A percentile compares a stretch with the other conserved stretches of the same genome.
phyloP scores from a whole-genome alignment of 768 basidiomycete genomes.

The Russula abietina region DNA sequence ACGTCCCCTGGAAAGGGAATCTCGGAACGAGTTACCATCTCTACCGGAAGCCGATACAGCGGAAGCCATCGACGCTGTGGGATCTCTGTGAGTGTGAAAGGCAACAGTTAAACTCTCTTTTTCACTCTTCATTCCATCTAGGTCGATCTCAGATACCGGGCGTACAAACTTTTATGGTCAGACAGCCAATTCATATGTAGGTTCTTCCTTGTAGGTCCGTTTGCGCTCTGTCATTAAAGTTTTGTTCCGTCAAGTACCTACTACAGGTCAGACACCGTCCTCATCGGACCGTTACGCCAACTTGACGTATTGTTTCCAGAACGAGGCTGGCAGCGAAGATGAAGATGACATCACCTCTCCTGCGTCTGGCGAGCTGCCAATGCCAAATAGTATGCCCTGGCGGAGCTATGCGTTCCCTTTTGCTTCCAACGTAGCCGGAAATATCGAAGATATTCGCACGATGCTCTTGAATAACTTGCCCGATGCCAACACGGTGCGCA shows the following conservation, averaged over 20 bases:
- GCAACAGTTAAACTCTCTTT: neutral
- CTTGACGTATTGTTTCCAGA: slow-evolving; percentile 34
- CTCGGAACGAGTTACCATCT: slow-evolving; percentile 34
- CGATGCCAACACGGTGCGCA: slow-evolving; percentile 29
- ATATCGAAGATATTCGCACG: slow-evolving; percentile 39
- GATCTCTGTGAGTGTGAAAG: slow-evolving; percentile 45
- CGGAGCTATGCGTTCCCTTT: slow-evolving; percentile 57
- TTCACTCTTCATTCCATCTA: slow-evolving; percentile 30
- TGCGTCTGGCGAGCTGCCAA: slow-evolving; percentile 34
- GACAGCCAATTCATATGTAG: slow-evolving; percentile 65
- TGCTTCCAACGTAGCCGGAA: slow-evolving; percentile 36
- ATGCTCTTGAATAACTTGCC: slow-evolving; percentile 47
- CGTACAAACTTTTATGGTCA: slow-evolving; percentile 60
- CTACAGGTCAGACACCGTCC: slow-evolving; percentile 44
- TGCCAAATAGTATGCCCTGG: slow-evolving; percentile 54
- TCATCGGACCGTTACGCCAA: slow-evolving; percentile 10
- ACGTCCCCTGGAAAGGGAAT: slow-evolving; percentile 58
- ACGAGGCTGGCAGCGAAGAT: slow-evolving; percentile 53
- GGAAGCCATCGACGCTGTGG: slow-evolving; percentile 58
- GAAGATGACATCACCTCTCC: slow-evolving; percentile 40
- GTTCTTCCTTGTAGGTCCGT: slow-evolving; percentile 26
- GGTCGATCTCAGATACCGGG: slow-evolving; percentile 57
- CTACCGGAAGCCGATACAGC: slow-evolving; percentile 39
- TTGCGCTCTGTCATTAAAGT: slow-evolving; percentile 11
- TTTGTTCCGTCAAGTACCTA: slow-evolving; percentile 43